Evolutionary conservation across 768 basidiomycete species (phyloP), one percentile per base, ranked within the genome.

Genomic region (Lactifluus pinguis): DNA sequence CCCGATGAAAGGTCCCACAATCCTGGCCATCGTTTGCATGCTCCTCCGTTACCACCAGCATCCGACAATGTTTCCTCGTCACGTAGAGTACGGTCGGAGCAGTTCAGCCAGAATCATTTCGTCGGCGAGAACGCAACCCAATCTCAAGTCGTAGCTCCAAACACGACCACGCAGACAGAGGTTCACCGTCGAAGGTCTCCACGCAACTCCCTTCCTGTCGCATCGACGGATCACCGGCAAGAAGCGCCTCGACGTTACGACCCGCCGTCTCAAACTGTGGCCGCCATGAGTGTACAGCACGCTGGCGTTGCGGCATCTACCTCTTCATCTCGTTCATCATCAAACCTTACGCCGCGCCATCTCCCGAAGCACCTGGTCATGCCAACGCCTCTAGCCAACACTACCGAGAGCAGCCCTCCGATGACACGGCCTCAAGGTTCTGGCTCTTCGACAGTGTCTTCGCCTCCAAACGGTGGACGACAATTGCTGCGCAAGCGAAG

Each of bases 331-430:
- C 58, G 48, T 15, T 44, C 53, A 34, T 55, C 55, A 36, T 59
- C 59, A 17, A 57, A 29, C 39, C 67, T 69, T 19, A 54, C 59
- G 14, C 70, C 72, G 25, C 64, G 66, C 5, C 73, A 83, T 70
- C 67, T 83, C 47, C 87, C 87, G 4, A 85, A 80, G 69, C 80
- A 76, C 50, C 80, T 89, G 30, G 82, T 89, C 47, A 89, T 89
- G 87, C 87, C 87, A 49, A 72, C 83, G 3, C 87, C 84, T 15
- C 76, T 89, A 39, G 57, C 66, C 59, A 39, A 55, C 53, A 11
- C 62, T 38, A 13, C 55, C 42, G 41, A 60, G 59, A 29, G 50
- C 52, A 47, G 53, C 52, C 21, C 45, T 32, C 45, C 49, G 45
- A 59, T 10, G 21, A 11, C 19, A 15, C 49, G 41, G 2, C n/a